These are phyloP conservation scores for Penicillium sp. DNA, from an alignment of 2,329 filamentous ascomycete genomes.

Conservation along the genomic window DNA sequence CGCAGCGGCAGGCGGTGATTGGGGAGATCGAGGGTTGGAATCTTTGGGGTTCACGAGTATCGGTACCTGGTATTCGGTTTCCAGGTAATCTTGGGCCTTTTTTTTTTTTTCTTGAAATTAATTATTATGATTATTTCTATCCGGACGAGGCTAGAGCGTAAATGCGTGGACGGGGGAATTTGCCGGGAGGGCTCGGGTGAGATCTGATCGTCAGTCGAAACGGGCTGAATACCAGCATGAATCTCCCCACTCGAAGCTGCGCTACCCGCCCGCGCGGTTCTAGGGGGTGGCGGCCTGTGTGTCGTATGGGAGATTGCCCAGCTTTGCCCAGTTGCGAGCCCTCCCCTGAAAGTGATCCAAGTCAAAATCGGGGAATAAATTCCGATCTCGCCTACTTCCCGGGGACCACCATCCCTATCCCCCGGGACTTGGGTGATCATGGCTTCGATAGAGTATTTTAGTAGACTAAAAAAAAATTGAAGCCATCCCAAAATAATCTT, in stretches of 20 bases:
- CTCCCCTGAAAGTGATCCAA: too few species aligned
- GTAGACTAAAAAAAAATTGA: neutral
- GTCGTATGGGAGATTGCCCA: neutral
- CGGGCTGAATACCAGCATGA: conserved; percentile 7
- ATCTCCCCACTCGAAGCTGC: conserved; percentile 14
- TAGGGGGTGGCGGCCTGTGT: conserved; percentile 33
- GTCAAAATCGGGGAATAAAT: neutral
- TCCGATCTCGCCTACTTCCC: neutral
- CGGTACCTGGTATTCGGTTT: neutral
- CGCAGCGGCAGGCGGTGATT: conserved; percentile 3
- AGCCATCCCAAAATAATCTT: conserved; percentile 6
- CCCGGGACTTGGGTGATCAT: neutral
- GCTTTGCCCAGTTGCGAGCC: too few species aligned
- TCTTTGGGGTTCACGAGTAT: neutral
- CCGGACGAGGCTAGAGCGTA: too few species aligned
- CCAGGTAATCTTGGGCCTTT: neutral
- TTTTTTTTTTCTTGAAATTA: too few species aligned
- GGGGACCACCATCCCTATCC: neutral
- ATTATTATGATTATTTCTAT: too few species aligned
- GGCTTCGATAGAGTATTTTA: neutral
- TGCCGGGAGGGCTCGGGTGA: neutral
- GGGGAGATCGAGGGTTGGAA: neutral
- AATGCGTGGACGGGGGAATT: neutral
- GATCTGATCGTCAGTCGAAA: conserved; percentile 6
- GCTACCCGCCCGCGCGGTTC: conserved; percentile 27